A percentile compares a stretch with the other conserved stretches of the same genome.
phyloP scores from a whole-genome alignment of 129 eudicot species.

The Tagetes erecta region DNA sequence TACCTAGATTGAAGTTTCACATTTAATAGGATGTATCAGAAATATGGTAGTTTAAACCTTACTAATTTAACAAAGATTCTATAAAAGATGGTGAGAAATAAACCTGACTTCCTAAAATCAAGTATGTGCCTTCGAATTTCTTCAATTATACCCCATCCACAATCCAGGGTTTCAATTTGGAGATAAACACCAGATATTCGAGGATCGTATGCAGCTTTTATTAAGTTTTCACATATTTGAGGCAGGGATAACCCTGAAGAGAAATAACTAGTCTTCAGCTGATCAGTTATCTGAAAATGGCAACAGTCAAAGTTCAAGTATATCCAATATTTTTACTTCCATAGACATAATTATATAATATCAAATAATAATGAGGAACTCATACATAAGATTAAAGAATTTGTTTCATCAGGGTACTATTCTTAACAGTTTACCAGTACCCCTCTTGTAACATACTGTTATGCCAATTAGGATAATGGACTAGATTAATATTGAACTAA shows the following conservation, averaged over 20 bases:
- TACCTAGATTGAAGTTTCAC: conserved; percentile 44
- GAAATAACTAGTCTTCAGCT: conserved; percentile 60
- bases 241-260: conserved; percentile 79
- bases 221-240: conserved; percentile 80
- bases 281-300: conserved; percentile 64
- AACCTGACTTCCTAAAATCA: conserved; percentile 93
- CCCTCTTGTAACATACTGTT: too few species aligned
- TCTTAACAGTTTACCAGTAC: too few species aligned
- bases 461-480: too few species aligned
- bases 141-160: conserved; percentile 95
- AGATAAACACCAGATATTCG: conserved; percentile 83
- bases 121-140: conserved; percentile 82
- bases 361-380: background rate
- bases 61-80: background rate
- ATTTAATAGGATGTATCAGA: too few species aligned
- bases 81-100: background rate
- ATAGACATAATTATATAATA: background rate
- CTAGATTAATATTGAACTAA: too few species aligned
- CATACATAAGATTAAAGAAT: too few species aligned
- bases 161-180: conserved; percentile 72
- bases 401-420: too few species aligned
- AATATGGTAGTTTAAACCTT: too few species aligned
- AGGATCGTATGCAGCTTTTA: conserved; percentile 96
- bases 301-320: background rate
- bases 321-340: background rate